Evolutionary conservation across 1,284 basidiomycete genomes (phyloP).

Genomic region (Leccinum insigne): DNA sequence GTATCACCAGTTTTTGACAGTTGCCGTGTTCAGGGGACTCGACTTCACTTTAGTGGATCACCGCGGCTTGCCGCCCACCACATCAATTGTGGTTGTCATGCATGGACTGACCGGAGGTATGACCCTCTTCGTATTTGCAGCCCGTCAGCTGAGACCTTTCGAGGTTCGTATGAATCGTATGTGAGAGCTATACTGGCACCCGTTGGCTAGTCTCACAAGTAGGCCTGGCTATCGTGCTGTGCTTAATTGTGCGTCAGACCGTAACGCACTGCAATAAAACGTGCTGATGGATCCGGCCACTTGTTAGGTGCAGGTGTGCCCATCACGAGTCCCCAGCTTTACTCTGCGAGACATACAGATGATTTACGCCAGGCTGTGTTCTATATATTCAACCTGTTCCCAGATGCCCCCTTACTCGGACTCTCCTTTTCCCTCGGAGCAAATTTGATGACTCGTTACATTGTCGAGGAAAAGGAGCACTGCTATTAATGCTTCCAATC

Average conservation of each 20-base stretch:
- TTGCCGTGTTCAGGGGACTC: conserved; percentile 50
- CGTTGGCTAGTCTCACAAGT: conserved; percentile 63
- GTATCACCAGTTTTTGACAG: neutral
- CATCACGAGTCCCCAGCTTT: conserved; percentile 78
- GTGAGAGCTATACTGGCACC: conserved; percentile 79
- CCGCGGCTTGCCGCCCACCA: conserved; percentile 52
- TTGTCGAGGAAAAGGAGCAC: conserved; percentile 75
- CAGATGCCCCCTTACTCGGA: conserved; percentile 81
- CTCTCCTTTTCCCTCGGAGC: conserved; percentile 90
- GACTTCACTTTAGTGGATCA: conserved; percentile 69
- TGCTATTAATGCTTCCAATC: conserved; percentile 56
- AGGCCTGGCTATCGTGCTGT: conserved; percentile 87
- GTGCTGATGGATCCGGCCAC: conserved; percentile 11
- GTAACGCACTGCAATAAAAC: conserved; percentile 7
- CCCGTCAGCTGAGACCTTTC: conserved; percentile 11
- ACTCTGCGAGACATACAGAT: conserved; percentile 85
- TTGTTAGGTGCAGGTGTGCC: conserved; percentile 79
- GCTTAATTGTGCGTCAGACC: conserved; percentile 75
- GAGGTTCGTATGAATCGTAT: conserved; percentile 88
- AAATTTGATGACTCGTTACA: conserved; percentile 71
- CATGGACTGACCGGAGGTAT: conserved; percentile 88
- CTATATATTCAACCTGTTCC: conserved; percentile 75
- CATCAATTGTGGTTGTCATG: conserved; percentile 81
- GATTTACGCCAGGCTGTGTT: conserved; percentile 84
- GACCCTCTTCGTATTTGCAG: neutral